Evolutionary conservation across 1,284 basidiomycete genomes (phyloP).

Genomic region (Trichosporon asahii): DNA sequence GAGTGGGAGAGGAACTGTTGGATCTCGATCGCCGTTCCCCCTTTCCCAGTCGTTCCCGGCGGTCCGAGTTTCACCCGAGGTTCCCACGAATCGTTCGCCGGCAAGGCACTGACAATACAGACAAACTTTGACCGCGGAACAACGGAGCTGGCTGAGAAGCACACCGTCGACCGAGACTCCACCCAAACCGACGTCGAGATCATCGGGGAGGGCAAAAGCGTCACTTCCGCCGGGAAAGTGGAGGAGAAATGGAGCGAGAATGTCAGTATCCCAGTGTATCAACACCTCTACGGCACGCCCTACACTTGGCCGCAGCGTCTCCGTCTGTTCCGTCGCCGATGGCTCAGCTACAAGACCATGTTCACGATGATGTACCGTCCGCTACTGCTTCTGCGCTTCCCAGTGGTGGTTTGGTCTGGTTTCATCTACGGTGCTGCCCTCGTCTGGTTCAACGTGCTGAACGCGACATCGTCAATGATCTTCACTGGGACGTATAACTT

Average conservation of each 20-base stretch:
- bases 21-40: background rate
- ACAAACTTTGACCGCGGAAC: constrained; percentile 30
- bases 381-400: constrained; percentile 25
- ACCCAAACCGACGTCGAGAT: background rate
- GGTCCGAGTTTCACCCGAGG: background rate
- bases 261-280: background rate
- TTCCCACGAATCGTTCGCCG: background rate
- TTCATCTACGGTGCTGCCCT: constrained; percentile 28
- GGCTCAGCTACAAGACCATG: constrained; percentile 14
- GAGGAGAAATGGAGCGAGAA: background rate
- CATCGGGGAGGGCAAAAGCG: background rate
- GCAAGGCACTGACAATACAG: constrained; percentile 11
- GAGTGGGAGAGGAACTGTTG: background rate
- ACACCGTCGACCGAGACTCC: background rate
- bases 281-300: constrained; percentile 12
- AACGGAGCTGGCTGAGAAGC: constrained; percentile 20
- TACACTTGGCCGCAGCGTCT: constrained; percentile 15
- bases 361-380: constrained; percentile 25
- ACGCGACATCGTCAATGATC: constrained; percentile 26
- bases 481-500: constrained; percentile 23
- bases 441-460: constrained; percentile 32
- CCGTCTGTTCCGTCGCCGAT: constrained; percentile 18
- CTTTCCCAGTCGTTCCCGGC: background rate
- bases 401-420: constrained; percentile 28
- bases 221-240: background rate